Conservation (phyloP, 371 early-diverging fungal species). For the Actinomortierella ambigua region DNA sequence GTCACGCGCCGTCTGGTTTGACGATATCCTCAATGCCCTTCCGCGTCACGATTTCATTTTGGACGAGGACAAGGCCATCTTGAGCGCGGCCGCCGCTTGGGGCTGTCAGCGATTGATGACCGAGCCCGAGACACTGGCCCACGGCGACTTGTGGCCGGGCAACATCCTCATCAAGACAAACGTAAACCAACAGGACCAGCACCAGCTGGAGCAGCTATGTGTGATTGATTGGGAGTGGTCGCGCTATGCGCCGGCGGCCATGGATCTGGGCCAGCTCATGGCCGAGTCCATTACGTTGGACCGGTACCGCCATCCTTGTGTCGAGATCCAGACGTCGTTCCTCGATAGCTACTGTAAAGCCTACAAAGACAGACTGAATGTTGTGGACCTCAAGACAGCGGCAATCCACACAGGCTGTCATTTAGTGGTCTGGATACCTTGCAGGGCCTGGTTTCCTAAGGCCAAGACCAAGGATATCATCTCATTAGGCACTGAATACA, state of each 20-base stretch:
- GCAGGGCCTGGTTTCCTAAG: constrained; percentile 1
- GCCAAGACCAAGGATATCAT: constrained; percentile 1
- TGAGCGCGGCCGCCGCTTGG: neutral
- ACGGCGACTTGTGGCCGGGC: constrained; percentile 12
- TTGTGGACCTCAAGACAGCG: constrained; percentile 2
- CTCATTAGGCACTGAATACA: constrained; percentile 3
- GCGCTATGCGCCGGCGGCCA: constrained; percentile 7
- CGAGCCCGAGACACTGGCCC: constrained; percentile 9
- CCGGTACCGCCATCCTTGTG: constrained; percentile 9
- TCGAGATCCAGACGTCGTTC: constrained; percentile 3
- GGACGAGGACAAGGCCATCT: neutral
- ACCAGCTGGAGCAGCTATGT: neutral
- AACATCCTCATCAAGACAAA: constrained; percentile 6
- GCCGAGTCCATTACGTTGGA: constrained; percentile 3
- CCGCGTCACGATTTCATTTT: too few relatives aligned
- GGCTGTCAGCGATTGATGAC: constrained; percentile 1
- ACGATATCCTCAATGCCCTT: neutral
- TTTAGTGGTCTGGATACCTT: constrained; percentile 7
- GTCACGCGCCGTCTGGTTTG: neutral
- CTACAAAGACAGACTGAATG: neutral
- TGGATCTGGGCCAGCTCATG: constrained; percentile 12
- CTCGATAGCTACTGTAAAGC: constrained; percentile 1
- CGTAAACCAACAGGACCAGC: neutral
- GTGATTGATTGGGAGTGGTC: constrained; percentile 9
- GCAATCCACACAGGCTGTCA: constrained; percentile 8